These are phyloP conservation scores for Saccharomycopsis olivae DNA, from an alignment of 805 yeast species.

Conservation along the genomic window DNA sequence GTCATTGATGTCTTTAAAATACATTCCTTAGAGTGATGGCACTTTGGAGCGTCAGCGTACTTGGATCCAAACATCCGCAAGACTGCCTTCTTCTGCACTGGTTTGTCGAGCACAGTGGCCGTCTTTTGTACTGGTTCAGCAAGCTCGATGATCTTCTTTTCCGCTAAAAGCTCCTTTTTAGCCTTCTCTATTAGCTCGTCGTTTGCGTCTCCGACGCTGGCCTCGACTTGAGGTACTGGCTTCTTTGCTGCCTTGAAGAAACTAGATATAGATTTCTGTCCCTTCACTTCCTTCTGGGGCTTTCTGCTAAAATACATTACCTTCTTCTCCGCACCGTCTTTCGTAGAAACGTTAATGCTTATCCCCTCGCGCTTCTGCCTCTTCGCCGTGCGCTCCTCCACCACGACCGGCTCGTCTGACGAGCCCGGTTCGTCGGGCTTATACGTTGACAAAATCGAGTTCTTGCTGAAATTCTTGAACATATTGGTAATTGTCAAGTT, in stretches of 20 bases:
- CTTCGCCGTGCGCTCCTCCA: not conserved
- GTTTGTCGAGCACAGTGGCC: not conserved
- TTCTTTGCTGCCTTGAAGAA: slow-evolving; percentile 20
- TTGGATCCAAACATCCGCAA: not conserved
- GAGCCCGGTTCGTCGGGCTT: not conserved
- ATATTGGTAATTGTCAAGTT: slow-evolving; percentile 18
- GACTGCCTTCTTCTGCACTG: not conserved
- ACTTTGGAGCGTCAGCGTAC: slow-evolving; percentile 27
- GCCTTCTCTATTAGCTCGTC: slow-evolving; percentile 2
- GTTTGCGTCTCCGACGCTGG: too few relatives aligned
- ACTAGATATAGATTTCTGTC: slow-evolving; percentile 20
- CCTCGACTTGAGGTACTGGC: not conserved
- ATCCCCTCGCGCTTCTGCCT: not conserved
- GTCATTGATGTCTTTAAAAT: slow-evolving; percentile 36
- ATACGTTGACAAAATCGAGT: slow-evolving; percentile 10
- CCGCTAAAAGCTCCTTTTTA: not conserved
- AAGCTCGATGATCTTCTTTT: not conserved
- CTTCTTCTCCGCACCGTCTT: slow-evolving; percentile 4
- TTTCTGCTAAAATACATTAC: slow-evolving; percentile 14
- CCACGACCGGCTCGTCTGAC: not conserved
- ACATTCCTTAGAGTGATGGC: slow-evolving; percentile 39
- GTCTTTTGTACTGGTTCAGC: not conserved
- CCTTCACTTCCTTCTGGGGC: not conserved
- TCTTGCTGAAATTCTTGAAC: slow-evolving; percentile 16
- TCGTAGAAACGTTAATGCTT: not conserved